These are phyloP conservation scores for Tulasnella sp. DNA, from an alignment of 768 basidiomycete species.

Conservation along the genomic window DNA sequence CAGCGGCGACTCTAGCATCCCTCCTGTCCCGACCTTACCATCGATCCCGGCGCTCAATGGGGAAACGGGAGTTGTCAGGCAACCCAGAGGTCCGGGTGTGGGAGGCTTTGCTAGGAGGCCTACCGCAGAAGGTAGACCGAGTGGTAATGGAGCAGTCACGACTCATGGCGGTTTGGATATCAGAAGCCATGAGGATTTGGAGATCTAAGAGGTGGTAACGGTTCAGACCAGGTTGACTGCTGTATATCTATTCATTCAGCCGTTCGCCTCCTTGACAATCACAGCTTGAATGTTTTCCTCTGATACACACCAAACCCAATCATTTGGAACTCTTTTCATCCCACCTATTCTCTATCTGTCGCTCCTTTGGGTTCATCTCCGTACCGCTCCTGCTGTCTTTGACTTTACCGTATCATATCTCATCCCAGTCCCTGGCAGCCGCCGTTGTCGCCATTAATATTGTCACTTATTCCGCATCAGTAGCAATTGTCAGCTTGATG, in stretches of 20 bases:
- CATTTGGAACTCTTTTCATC: neutral
- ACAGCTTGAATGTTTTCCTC: no score
- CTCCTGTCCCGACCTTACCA: conserved; percentile 73
- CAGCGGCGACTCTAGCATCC: conserved; percentile 39
- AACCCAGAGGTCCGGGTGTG: conserved; percentile 72
- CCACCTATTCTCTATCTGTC: no score
- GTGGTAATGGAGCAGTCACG: conserved; percentile 44
- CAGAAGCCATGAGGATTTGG: conserved; percentile 76
- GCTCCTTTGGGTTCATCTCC: no score
- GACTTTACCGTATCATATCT: no score
- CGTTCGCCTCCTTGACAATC: neutral
- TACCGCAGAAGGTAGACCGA: conserved; percentile 33
- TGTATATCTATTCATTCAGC: no score
- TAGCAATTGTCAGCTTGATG: no score
- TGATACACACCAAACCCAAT: neutral
- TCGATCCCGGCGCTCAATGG: conserved; percentile 34
- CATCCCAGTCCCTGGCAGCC: no score
- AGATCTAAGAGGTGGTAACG: conserved; percentile 41
- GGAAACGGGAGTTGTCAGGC: conserved; percentile 53
- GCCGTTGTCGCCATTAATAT: no score
- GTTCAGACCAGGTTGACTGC: no score
- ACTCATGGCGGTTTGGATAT: conserved; percentile 56
- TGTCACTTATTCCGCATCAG: no score
- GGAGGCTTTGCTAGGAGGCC: conserved; percentile 39
- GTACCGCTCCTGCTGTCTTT: no score